These are phyloP conservation scores for Phoma herbarum DNA, from an alignment of 2,329 filamentous ascomycete species.

Conservation along the genomic window DNA sequence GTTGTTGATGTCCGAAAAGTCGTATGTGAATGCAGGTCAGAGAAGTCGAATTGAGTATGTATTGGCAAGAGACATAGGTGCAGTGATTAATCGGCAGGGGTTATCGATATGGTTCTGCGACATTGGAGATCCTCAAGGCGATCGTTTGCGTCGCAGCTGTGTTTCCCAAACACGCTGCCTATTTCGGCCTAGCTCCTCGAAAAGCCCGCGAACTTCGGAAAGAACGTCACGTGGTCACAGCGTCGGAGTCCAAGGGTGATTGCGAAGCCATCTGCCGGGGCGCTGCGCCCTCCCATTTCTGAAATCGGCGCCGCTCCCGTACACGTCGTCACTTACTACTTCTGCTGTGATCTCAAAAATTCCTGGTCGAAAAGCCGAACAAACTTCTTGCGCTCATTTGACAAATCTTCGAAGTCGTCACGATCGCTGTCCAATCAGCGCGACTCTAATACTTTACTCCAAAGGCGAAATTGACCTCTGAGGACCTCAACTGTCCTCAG, in stretches of 20 bases:
- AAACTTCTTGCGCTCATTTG: conserved; percentile 10
- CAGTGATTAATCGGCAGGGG: conserved; percentile 18
- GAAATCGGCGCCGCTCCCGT: conserved; percentile 14
- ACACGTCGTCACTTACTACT: conserved; percentile 4
- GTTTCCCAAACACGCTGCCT: conserved; percentile 17
- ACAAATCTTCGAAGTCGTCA: conserved; percentile 3
- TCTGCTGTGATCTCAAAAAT: conserved; percentile 8
- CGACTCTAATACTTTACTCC: neutral
- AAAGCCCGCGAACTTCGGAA: conserved; percentile 6
- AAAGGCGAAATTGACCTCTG: neutral
- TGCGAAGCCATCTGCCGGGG: conserved; percentile 18
- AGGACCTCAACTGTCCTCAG: conserved; percentile 1
- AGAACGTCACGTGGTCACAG: conserved; percentile 11
- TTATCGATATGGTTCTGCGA: conserved; percentile 13
- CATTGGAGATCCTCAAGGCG: conserved; percentile 4
- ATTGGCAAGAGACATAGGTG: conserved; percentile 28
- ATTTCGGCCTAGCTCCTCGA: conserved; percentile 9
- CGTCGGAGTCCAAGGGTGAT: conserved; percentile 3
- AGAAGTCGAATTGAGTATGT: conserved; percentile 19
- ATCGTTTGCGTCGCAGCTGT: conserved; percentile 11
- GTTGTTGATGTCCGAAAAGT: conserved; percentile 8
- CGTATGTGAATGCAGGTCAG: neutral
- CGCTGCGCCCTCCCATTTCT: conserved; percentile 2
- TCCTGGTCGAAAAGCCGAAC: neutral
- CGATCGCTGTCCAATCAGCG: neutral